Percentiles rank a stretch among this genome's conserved stretches.
phyloP scores from a whole-genome alignment of 495 filamentous ascomycete species.

The Tetracladium setigerum region DNA sequence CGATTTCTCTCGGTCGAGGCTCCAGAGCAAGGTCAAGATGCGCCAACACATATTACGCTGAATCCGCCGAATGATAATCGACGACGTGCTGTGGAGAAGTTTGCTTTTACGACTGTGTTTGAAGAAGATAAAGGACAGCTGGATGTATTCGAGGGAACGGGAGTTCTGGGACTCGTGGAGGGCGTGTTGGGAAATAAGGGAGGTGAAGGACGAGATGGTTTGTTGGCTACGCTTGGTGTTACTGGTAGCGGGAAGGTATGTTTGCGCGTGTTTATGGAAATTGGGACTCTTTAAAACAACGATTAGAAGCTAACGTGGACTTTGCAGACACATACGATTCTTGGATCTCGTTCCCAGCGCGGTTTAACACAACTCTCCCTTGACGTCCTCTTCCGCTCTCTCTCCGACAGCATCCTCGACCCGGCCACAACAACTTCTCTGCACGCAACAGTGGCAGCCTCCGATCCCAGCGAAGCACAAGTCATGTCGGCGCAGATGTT shows the following conservation, averaged over 20 bases:
- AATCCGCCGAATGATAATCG: slow-evolving; percentile 73
- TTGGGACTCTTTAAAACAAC: slow-evolving; percentile 1
- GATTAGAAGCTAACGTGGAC: too few relatives aligned
- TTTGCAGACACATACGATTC: slow-evolving; percentile 88
- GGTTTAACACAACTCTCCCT: slow-evolving; percentile 88
- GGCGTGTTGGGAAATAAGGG: slow-evolving; percentile 62
- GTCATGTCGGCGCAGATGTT: slow-evolving; percentile 71
- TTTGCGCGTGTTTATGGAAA: not conserved
- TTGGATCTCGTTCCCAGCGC: slow-evolving; percentile 78
- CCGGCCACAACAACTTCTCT: slow-evolving; percentile 49
- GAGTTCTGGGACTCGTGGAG: slow-evolving; percentile 65
- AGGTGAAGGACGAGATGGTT: slow-evolving; percentile 76
- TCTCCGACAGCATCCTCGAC: slow-evolving; percentile 59
- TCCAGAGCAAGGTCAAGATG: slow-evolving; percentile 34
- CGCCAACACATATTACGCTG: slow-evolving; percentile 77
- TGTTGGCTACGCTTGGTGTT: slow-evolving; percentile 88
- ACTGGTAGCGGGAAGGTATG: slow-evolving; percentile 92
- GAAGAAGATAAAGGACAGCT: slow-evolving; percentile 77
- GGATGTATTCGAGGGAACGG: slow-evolving; percentile 79
- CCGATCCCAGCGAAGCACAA: slow-evolving; percentile 77
- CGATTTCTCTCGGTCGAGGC: slow-evolving; percentile 75
- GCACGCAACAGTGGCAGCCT: slow-evolving; percentile 61
- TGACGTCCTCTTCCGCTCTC: slow-evolving; percentile 78
- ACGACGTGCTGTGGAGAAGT: slow-evolving; percentile 83
- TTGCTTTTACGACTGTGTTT: slow-evolving; percentile 90